A percentile compares a stretch with the other conserved stretches of the same genome.
Evolutionary conservation across 495 filamentous ascomycete species (phyloP).

Genomic region (Talaromyces stipitatus): DNA sequence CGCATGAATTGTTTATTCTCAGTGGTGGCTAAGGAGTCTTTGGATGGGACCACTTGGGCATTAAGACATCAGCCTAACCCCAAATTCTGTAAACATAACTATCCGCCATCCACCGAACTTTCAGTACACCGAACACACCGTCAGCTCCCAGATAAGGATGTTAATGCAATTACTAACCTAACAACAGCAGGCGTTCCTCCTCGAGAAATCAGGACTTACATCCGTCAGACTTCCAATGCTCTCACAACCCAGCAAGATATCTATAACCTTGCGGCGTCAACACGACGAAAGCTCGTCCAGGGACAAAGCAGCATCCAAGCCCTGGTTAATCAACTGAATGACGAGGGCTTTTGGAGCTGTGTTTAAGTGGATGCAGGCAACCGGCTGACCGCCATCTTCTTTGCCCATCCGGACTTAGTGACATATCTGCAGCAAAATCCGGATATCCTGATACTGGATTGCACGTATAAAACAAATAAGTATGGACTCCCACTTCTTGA

Average conservation of each 20-base stretch:
- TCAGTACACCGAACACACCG: too few species aligned
- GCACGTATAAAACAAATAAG: slow-evolving; percentile 13
- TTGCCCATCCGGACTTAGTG: not conserved
- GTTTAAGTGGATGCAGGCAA: not conserved
- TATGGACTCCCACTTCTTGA: slow-evolving; percentile 9
- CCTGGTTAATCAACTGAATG: not conserved
- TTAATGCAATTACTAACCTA: too few species aligned
- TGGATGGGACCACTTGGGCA: too few species aligned
- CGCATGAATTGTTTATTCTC: too few species aligned
- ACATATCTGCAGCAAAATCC: not conserved
- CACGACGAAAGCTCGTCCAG: not conserved
- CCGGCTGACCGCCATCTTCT: not conserved
- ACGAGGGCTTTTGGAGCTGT: not conserved
- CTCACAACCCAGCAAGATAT: slow-evolving; percentile 6
- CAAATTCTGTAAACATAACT: too few species aligned
- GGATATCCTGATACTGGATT: slow-evolving; percentile 11
- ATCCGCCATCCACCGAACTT: too few species aligned
- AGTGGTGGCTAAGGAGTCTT: too few species aligned
- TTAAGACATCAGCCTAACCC: too few species aligned
- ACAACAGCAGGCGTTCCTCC: too few species aligned
- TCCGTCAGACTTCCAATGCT: too few species aligned
- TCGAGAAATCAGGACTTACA: too few species aligned
- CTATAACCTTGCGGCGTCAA: not conserved
- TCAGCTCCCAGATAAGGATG: too few species aligned
- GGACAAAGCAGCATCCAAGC: not conserved